Evolutionary conservation across 345 rosid genomes (phyloP).

Genomic region (Brassica juncea): DNA sequence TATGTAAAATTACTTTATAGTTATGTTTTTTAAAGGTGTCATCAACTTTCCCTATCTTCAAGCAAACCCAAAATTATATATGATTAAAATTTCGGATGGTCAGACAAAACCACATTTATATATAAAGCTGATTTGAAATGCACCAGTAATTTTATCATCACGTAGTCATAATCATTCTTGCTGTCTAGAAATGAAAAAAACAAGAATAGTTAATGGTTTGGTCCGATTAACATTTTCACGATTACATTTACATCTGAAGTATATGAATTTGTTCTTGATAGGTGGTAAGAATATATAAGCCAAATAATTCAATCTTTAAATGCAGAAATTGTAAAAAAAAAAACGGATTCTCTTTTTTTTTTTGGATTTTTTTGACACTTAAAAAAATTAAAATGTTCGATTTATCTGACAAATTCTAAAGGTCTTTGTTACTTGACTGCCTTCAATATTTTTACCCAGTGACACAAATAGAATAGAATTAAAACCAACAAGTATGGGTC

Average conservation of each 20-base stretch:
- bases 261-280: neutral
- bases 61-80: slow-evolving; percentile 36
- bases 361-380: neutral
- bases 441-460: neutral
- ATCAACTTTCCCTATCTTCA: slow-evolving; percentile 43
- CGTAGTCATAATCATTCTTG: slow-evolving; percentile 32
- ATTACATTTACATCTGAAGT: slow-evolving; percentile 1
- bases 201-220: slow-evolving; percentile 11
- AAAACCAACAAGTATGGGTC: neutral
- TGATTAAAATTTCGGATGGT: slow-evolving; percentile 36
- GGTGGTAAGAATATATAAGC: neutral
- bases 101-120: slow-evolving; percentile 34
- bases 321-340: neutral
- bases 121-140: slow-evolving; percentile 38
- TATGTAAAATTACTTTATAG: slow-evolving; percentile 27
- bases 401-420: neutral
- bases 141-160: slow-evolving; percentile 21
- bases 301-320: neutral
- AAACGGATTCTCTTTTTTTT: neutral
- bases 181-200: slow-evolving; percentile 22
- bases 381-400: neutral
- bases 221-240: slow-evolving; percentile 8
- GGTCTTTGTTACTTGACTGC: neutral
- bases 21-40: slow-evolving; percentile 23
- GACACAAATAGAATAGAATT: neutral